Conservation (phyloP, 352 stramenopile genomes). For the Globisporangium cylindrosporum region DNA sequence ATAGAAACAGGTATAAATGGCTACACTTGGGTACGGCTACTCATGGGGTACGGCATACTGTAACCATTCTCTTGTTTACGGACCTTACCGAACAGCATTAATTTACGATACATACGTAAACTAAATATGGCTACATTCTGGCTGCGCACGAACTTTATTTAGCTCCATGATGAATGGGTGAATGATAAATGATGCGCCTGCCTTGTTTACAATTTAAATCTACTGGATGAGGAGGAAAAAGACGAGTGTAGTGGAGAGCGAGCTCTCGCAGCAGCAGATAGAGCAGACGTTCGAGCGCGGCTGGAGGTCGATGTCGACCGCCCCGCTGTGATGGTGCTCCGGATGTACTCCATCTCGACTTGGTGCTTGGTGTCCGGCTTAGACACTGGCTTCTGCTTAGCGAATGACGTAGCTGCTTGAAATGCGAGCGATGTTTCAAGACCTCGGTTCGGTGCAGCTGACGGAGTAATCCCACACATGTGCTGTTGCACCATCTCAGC, state of each 20-base stretch:
- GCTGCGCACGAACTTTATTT: neutral
- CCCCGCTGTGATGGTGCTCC: constrained; percentile 22
- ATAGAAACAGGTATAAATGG: neutral
- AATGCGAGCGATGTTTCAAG: neutral
- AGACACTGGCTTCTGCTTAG: constrained; percentile 1
- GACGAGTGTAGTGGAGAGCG: constrained; percentile 4
- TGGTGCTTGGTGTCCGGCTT: constrained; percentile 19
- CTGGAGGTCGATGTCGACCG: neutral
- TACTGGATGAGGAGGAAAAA: neutral
- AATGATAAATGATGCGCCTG: no score
- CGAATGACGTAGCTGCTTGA: neutral
- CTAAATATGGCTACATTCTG: neutral
- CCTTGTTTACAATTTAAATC: neutral
- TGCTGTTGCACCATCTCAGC: constrained; percentile 42
- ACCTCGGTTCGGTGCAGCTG: neutral
- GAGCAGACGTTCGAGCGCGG: neutral
- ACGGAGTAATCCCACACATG: constrained; percentile 5
- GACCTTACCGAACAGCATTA: no score
- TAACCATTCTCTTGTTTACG: neutral
- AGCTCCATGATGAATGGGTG: neutral
- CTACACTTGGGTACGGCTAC: neutral
- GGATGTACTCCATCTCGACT: constrained; percentile 56
- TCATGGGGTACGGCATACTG: no score
- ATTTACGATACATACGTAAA: no score
- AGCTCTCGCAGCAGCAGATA: neutral